These are phyloP conservation scores for Neopestalotiopsis sp. DNA, from an alignment of 2,329 filamentous ascomycete species.

Conservation along the genomic window DNA sequence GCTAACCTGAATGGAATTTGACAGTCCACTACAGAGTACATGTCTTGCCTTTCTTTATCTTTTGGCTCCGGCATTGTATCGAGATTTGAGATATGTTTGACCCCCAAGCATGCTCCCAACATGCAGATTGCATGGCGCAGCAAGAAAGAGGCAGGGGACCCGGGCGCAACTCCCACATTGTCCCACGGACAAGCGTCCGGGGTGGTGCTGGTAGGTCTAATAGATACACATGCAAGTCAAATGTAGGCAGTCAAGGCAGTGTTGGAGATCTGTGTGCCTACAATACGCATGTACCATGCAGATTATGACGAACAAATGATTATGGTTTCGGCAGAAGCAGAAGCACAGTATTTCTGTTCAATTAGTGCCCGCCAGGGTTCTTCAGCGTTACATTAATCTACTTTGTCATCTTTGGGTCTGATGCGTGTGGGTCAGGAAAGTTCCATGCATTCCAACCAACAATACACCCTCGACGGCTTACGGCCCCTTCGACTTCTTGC, in stretches of 20 bases:
- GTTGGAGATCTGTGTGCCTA: no score
- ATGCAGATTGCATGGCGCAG: background rate
- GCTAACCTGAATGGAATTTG: background rate
- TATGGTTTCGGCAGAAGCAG: no score
- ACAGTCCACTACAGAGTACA: no score
- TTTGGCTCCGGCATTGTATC: background rate
- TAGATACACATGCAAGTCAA: no score
- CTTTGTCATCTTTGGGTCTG: background rate
- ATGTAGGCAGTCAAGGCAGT: no score
- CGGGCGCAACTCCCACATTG: background rate
- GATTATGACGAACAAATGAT: no score
- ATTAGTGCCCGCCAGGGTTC: background rate
- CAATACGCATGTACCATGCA: no score
- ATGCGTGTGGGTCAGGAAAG: background rate
- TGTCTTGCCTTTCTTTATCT: background rate
- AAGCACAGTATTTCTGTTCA: no score
- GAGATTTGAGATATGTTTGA: background rate
- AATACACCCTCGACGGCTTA: background rate
- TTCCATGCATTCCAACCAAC: background rate
- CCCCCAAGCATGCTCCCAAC: background rate
- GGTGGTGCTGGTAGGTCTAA: no score
- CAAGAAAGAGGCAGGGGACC: background rate
- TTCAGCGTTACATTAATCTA: background rate
- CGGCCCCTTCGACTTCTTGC: background rate
- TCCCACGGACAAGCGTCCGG: background rate